Evolutionary conservation across 306 rosid species (phyloP).

Genomic region (Hippophae gyantsensis): DNA sequence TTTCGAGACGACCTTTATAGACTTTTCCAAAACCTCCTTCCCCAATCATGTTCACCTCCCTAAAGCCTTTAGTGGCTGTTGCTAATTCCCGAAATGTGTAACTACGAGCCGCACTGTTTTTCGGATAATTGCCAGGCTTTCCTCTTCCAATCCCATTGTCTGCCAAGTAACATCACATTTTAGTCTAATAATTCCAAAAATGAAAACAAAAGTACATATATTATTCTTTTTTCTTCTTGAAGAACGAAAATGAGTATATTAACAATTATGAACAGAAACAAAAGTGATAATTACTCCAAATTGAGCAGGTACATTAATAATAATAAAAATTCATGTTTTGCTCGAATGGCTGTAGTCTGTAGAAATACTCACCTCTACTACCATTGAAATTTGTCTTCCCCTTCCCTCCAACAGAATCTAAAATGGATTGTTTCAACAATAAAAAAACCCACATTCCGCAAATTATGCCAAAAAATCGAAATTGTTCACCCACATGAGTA

Average conservation of each 20-base stretch:
- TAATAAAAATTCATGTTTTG: background rate
- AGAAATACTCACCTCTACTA: constrained; percentile 14
- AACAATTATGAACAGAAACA: too few species aligned
- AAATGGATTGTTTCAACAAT: background rate
- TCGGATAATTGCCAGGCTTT: constrained; percentile 13
- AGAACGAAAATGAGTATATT: too few species aligned
- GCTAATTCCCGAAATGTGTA: constrained; percentile 79
- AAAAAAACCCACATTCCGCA: background rate
- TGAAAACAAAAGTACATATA: too few species aligned
- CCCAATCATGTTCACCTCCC: constrained; percentile 66
- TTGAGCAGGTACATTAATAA: background rate
- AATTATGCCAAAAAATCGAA: background rate
- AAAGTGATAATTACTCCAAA: background rate
- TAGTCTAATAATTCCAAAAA: background rate
- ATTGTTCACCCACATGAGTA: background rate
- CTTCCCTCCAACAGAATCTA: constrained; percentile 37
- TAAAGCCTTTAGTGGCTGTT: constrained; percentile 59
- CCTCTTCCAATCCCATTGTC: constrained; percentile 32
- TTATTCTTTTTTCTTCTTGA: too few species aligned
- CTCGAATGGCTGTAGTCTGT: background rate
- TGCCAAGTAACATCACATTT: constrained; percentile 11
- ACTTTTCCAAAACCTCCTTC: constrained; percentile 99
- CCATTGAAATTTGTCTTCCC: constrained; percentile 19
- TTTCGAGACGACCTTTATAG: constrained; percentile 74
- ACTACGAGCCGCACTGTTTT: constrained; percentile 35